Evolutionary conservation across 495 filamentous ascomycete genomes (phyloP).

Genomic region (Aspergillus incahuasiensis): DNA sequence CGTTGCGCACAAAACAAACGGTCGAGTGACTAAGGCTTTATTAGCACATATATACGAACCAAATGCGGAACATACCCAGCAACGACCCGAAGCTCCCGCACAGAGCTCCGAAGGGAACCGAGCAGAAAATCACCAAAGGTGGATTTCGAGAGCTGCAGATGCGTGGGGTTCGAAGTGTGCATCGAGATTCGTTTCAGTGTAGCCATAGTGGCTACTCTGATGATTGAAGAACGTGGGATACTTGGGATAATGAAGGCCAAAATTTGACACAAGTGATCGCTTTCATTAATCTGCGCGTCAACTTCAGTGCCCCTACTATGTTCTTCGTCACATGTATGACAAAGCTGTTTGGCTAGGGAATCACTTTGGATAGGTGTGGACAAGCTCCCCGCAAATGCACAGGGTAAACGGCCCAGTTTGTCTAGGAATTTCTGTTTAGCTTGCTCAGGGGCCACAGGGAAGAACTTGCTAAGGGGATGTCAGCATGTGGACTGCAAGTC

Average conservation of each 20-base stretch:
- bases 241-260: slow-evolving; percentile 53
- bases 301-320: slow-evolving; percentile 11
- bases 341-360: slow-evolving; percentile 24
- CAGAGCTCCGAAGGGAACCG: slow-evolving; percentile 71
- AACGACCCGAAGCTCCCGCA: slow-evolving; percentile 79
- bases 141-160: slow-evolving; percentile 63
- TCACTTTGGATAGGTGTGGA: slow-evolving; percentile 15
- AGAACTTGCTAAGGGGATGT: slow-evolving; percentile 22
- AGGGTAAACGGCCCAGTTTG: slow-evolving; percentile 39
- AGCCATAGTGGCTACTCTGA: slow-evolving; percentile 69
- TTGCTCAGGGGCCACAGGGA: slow-evolving; percentile 23
- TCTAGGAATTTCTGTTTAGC: slow-evolving; percentile 30
- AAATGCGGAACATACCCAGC: slow-evolving; percentile 50
- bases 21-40: slow-evolving; percentile 52
- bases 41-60: slow-evolving; percentile 23
- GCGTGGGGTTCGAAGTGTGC: slow-evolving; percentile 51
- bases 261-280: slow-evolving; percentile 45
- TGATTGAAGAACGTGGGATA: slow-evolving; percentile 54
- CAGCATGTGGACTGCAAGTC: slow-evolving; percentile 11
- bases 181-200: slow-evolving; percentile 61
- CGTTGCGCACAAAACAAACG: slow-evolving; percentile 56
- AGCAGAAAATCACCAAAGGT: slow-evolving; percentile 74
- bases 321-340: slow-evolving; percentile 36
- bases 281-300: slow-evolving; percentile 26
- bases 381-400: slow-evolving; percentile 33